Evolutionary conservation across 2,329 filamentous ascomycete species (phyloP).

Genomic region (Scleromitrula shiraiana): DNA sequence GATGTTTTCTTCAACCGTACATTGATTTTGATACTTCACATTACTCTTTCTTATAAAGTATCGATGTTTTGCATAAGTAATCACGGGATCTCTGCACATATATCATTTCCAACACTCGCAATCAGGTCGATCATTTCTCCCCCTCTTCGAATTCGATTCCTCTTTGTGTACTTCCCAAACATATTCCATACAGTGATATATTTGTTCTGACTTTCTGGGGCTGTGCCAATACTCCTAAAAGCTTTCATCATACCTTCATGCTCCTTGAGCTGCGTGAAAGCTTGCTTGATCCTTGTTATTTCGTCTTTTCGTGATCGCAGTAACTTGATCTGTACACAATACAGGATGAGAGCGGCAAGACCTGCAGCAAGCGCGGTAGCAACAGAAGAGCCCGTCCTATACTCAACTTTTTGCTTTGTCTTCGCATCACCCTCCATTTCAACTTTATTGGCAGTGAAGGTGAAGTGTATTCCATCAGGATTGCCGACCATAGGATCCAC

Average conservation of each 20-base stretch:
- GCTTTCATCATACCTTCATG: background rate
- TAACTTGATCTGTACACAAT: conserved; percentile 18
- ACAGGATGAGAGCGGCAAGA: conserved; percentile 28
- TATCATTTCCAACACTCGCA: background rate
- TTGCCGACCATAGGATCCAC: conserved; percentile 16
- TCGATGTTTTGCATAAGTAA: too few relatives aligned
- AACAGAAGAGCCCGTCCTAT: conserved; percentile 20
- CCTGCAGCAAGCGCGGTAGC: conserved; percentile 29
- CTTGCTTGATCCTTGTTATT: background rate
- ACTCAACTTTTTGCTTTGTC: background rate
- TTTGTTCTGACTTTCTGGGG: background rate
- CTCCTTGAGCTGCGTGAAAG: background rate
- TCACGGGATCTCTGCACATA: too few relatives aligned
- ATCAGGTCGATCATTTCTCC: background rate
- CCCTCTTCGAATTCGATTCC: background rate
- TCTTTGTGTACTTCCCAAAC: background rate
- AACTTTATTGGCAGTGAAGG: conserved; percentile 19
- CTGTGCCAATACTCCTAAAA: background rate
- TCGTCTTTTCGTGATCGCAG: background rate
- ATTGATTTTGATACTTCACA: too few relatives aligned
- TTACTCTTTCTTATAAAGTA: too few relatives aligned
- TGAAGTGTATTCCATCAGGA: conserved; percentile 25
- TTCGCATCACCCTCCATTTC: background rate
- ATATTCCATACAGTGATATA: background rate
- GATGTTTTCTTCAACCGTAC: too few relatives aligned